Base-by-base conservation (phyloP, 2,329 filamentous ascomycete genomes). In the Ophiosphaerella herpotricha region DNA sequence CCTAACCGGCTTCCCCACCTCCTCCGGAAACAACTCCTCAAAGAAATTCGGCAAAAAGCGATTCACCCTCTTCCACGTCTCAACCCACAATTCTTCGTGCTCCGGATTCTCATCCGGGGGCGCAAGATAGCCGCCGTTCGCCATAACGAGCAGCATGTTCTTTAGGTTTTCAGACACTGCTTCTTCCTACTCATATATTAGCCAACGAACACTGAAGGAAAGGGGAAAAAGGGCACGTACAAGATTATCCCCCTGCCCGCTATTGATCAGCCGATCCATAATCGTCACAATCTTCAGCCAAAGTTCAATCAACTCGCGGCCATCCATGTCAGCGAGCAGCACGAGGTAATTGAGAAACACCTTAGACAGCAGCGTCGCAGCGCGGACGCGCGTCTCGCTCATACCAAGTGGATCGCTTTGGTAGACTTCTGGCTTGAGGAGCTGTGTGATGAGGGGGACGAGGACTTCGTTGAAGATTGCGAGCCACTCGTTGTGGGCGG, bases 191-290 rank as follows among this genome's bases (percentile, higher is more conserved):
- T 63, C 7, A 3, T 31, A 14, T 35, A 46, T 59, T 43, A 61
- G 47, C 37, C 14, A 38, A 37, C 14, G 26, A 33, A 16, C 4
- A 29, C 7, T 5, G 4, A 14, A 8, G 31, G 38, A 18, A 16
- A 8, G 21, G 38, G 35, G 14, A 38, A 34, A 2, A 16, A 64
- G 16, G 23, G n/a, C 24, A 80, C 87, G 76, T 83, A 92, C 89
- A 69, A 96, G 76, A 64, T 88, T 93, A 66, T 96, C 91, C 21
- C 90, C 90, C 72, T 96, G 91, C 0, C 93, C 93, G 66, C 90
- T 94, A 67, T 97, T 96, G 86, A 97, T 95, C 57, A 99, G 81
- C 21, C 94, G 86, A 72, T 99, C 94, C 84, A 99, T 91, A 46
- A 97, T 90, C 61, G 92, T 91, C 58, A 97, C 83, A 47, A 97